Percentiles rank a stretch among this genome's conserved stretches.
Conservation (phyloP, 2,329 filamentous ascomycete species). For the Zymoseptoria tritici region DNA sequence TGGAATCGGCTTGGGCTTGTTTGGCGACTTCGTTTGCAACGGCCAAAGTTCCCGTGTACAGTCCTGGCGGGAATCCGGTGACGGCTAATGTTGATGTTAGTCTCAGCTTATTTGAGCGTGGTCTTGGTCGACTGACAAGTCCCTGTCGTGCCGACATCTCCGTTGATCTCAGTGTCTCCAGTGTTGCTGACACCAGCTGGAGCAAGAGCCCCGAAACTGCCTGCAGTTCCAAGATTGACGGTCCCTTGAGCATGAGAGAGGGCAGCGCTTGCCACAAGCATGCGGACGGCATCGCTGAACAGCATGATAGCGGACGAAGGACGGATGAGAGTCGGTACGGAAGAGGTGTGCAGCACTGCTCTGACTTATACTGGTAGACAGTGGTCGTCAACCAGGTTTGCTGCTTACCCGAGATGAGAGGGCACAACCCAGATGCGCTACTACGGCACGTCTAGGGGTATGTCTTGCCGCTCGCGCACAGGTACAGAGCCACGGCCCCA, state of each 20-base stretch:
- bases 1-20: conserved; percentile 1
- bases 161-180: neutral
- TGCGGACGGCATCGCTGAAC: neutral
- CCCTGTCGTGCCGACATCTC: neutral
- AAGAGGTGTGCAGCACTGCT: neutral
- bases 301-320: neutral
- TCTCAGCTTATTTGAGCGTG: neutral
- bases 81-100: neutral
- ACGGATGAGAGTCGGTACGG: neutral
- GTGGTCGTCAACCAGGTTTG: neutral
- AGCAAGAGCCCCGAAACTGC: neutral
- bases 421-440: neutral
- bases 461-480: neutral
- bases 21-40: conserved; percentile 2
- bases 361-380: neutral
- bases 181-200: neutral
- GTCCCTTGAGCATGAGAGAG: neutral
- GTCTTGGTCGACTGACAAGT: neutral
- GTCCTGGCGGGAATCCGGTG: conserved; percentile 6
- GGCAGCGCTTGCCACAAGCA: neutral
- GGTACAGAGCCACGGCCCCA: neutral
- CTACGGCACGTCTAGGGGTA: neutral
- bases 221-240: neutral
- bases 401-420: neutral
- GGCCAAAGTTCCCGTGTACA: neutral